Evolutionary conservation across 345 rosid species (phyloP).

Genomic region (Orychophragmus violaceus): DNA sequence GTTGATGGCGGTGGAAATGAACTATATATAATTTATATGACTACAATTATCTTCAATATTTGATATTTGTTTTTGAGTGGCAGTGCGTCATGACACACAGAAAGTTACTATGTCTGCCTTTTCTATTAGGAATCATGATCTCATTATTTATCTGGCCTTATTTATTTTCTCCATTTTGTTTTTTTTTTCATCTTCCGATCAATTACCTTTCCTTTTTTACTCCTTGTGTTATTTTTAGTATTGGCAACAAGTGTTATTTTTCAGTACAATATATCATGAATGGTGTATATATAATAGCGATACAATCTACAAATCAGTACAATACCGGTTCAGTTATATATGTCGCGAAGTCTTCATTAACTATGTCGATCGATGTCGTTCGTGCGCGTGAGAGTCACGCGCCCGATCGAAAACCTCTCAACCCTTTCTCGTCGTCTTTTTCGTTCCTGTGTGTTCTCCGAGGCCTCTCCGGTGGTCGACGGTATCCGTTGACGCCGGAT

Average conservation of each 20-base stretch:
- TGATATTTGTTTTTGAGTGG: neutral
- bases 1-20: constrained; percentile 14
- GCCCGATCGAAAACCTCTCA: too few species aligned
- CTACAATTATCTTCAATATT: neutral
- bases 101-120: constrained; percentile 47
- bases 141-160: constrained; percentile 44
- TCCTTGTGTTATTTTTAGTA: neutral
- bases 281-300: neutral
- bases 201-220: neutral
- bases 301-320: too few species aligned
- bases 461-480: too few species aligned
- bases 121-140: constrained; percentile 68
- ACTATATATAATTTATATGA: neutral
- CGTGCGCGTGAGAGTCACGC: too few species aligned
- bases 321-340: too few species aligned
- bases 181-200: neutral
- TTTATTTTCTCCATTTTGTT: neutral
- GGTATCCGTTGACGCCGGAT: too few species aligned
- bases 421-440: too few species aligned
- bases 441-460: too few species aligned
- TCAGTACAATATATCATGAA: neutral
- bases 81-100: constrained; percentile 67
- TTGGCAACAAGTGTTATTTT: neutral
- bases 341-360: neutral
- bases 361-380: too few species aligned